Conservation (phyloP, 257 asterid genomes). For the Nicotiana knightiana region DNA sequence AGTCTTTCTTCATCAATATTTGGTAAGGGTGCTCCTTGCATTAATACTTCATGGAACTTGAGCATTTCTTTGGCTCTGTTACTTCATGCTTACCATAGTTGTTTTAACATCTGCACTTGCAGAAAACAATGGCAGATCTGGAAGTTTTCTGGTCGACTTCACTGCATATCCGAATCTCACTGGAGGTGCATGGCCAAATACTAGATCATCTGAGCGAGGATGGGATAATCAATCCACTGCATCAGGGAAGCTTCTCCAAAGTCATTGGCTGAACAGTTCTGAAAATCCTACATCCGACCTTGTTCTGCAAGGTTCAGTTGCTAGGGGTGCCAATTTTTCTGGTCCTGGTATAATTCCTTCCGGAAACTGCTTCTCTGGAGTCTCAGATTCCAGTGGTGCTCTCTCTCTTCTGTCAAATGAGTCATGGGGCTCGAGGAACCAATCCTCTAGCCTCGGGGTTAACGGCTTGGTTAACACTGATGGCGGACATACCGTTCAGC, state of each 20-base stretch:
- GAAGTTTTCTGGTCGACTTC: slow-evolving; percentile 72
- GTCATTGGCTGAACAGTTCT: slow-evolving; percentile 50
- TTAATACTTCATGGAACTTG: not conserved
- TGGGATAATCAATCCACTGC: slow-evolving; percentile 29
- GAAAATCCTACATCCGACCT: slow-evolving; percentile 36
- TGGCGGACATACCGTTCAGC: slow-evolving; percentile 33
- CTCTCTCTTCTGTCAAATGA: slow-evolving; percentile 99
- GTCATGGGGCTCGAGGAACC: slow-evolving; percentile 65
- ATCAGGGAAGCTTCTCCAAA: slow-evolving; percentile 31
- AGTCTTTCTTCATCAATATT: slow-evolving; percentile 38
- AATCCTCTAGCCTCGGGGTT: slow-evolving; percentile 39
- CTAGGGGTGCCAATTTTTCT: slow-evolving; percentile 22
- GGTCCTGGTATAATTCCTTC: slow-evolving; percentile 40
- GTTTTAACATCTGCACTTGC: slow-evolving; percentile 13
- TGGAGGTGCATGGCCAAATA: slow-evolving; percentile 39
- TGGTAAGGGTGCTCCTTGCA: slow-evolving; percentile 35
- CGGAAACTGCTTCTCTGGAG: slow-evolving; percentile 42
- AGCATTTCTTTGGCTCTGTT: not conserved
- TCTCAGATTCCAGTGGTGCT: slow-evolving; percentile 59
- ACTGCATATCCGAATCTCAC: slow-evolving; percentile 34
- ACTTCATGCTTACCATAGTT: not conserved
- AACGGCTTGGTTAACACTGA: slow-evolving; percentile 23
- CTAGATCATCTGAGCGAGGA: slow-evolving; percentile 29
- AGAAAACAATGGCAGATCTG: slow-evolving; percentile 51
- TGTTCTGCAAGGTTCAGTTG: slow-evolving; percentile 37